Evolutionary conservation across 768 basidiomycete species (phyloP).

Genomic region (Mycena metata): DNA sequence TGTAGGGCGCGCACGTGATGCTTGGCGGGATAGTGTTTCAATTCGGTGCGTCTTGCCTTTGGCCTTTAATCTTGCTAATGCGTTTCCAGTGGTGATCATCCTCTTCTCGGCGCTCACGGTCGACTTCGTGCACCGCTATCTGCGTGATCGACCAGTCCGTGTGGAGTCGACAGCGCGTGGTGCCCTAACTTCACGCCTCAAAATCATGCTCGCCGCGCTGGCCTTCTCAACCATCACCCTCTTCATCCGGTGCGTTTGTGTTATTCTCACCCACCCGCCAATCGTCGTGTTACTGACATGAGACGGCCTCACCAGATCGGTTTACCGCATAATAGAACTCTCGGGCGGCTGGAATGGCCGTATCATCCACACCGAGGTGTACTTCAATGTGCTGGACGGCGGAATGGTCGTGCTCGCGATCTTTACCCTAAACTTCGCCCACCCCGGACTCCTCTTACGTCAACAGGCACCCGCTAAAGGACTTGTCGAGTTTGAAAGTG

Average conservation of each 20-base stretch:
- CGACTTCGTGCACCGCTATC: slow-evolving; percentile 63
- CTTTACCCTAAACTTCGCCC: slow-evolving; percentile 8
- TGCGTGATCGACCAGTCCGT: slow-evolving; percentile 50
- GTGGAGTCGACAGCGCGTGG: background rate
- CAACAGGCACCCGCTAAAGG: no score
- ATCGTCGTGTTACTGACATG: no score
- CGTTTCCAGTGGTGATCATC: no score
- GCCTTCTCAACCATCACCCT: slow-evolving; percentile 56
- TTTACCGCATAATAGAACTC: slow-evolving; percentile 17
- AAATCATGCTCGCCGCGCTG: slow-evolving; percentile 53
- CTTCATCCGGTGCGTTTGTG: slow-evolving; percentile 57
- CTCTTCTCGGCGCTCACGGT: slow-evolving; percentile 55
- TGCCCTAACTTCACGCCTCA: slow-evolving; percentile 8
- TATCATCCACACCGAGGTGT: slow-evolving; percentile 1
- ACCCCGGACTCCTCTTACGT: background rate
- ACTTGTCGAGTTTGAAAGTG: no score
- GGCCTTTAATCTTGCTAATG: no score
- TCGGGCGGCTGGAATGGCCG: slow-evolving; percentile 3
- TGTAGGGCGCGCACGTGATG: slow-evolving; percentile 52
- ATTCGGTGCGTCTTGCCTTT: no score
- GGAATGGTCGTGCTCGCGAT: slow-evolving; percentile 5
- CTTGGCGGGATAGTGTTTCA: slow-evolving; percentile 75
- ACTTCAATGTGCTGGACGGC: slow-evolving; percentile 9
- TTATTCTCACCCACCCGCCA: background rate
- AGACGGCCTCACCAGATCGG: background rate